Percentiles rank a stretch among this genome's conserved stretches.
Evolutionary conservation across 225 moss, liverwort and hornwort genomes (phyloP).

Genomic region (Bryoerythrophyllum caledonicum): DNA sequence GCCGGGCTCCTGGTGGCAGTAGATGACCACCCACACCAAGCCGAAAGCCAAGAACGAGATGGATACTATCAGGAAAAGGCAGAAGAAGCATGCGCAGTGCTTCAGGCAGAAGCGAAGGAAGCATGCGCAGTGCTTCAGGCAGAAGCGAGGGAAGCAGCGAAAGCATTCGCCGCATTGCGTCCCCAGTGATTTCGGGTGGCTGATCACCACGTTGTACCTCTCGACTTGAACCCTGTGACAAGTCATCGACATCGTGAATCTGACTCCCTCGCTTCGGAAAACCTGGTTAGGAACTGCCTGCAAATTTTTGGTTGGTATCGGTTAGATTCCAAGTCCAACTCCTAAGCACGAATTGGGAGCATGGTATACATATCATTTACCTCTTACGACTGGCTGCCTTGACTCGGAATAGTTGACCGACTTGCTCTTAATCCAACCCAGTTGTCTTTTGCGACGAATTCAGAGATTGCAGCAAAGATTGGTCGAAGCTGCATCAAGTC

Average conservation of each 20-base stretch:
- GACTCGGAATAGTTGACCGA: not conserved
- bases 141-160: not conserved
- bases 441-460: not conserved
- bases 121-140: accelerated
- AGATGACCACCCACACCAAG: accelerated
- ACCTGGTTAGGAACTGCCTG: not conserved
- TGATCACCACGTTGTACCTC: not conserved
- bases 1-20: not conserved
- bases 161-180: not conserved
- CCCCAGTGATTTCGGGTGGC: not conserved
- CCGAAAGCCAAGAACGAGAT: accelerated
- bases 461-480: too few relatives aligned
- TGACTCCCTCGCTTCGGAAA: not conserved
- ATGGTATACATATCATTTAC: not conserved
- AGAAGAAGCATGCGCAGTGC: accelerated
- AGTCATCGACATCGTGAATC: not conserved
- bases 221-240: not conserved
- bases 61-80: accelerated
- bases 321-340: not conserved
- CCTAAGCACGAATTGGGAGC: not conserved
- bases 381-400: conserved; percentile 3
- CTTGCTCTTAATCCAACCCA: not conserved
- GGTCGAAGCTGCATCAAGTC: not conserved
- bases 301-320: not conserved
- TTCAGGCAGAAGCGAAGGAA: accelerated